These are phyloP conservation scores for Nyssa sinensis DNA, from an alignment of 148 eudicot genomes.

Conservation along the genomic window DNA sequence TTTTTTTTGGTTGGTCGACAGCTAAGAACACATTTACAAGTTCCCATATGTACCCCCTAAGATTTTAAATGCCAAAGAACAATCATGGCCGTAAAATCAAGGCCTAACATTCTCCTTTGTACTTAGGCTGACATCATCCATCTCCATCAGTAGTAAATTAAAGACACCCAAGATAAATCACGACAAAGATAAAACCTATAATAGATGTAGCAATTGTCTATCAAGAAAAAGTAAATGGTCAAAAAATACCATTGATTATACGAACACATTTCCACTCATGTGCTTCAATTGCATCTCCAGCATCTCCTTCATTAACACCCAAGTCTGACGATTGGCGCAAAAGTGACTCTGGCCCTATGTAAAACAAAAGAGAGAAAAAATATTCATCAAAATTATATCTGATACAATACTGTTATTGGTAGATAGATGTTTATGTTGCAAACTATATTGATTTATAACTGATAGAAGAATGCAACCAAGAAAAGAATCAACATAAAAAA, in stretches of 20 bases:
- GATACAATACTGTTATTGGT: background rate
- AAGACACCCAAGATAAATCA: background rate
- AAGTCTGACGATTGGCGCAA: constrained; percentile 63
- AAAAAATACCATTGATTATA: constrained; percentile 59
- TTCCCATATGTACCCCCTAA: no score
- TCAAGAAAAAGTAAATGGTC: background rate
- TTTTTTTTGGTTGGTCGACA: no score
- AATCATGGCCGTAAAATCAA: no score
- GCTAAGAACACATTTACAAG: no score
- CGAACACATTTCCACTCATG: constrained; percentile 92
- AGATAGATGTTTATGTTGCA: no score
- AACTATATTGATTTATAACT: background rate
- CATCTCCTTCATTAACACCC: constrained; percentile 51
- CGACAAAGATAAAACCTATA: background rate
- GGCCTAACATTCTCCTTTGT: background rate
- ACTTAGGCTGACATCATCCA: background rate
- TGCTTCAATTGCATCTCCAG: constrained; percentile 72
- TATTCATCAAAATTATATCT: background rate
- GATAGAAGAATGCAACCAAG: background rate
- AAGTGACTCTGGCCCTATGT: constrained; percentile 71
- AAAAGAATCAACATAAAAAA: background rate
- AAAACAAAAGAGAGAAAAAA: constrained; percentile 1
- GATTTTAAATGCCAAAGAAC: no score
- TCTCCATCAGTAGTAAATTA: no score
- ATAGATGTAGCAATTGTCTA: constrained; percentile 7